Percentiles rank a stretch among this genome's conserved stretches.
These are phyloP conservation scores for Histomonas meleagridis DNA, from an alignment of 208 protist genomes.

Conservation along the genomic window DNA sequence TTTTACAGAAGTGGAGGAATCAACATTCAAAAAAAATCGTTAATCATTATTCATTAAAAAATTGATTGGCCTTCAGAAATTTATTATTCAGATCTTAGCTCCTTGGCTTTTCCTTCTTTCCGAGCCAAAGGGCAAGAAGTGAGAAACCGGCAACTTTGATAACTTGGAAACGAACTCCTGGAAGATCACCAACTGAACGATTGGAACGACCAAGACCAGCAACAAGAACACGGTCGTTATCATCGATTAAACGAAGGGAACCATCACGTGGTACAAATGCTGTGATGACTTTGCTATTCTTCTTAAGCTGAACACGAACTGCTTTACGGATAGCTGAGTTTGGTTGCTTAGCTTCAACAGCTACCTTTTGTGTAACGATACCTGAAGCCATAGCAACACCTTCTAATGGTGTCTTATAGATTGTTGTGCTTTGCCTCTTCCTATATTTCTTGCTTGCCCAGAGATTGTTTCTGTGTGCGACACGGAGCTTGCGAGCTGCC, in stretches of 20 bases:
- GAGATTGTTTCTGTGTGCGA: neutral
- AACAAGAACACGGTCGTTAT: conserved; percentile 67
- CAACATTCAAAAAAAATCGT: no score
- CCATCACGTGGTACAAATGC: conserved; percentile 98
- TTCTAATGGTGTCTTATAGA: conserved; percentile 14
- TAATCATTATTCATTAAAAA: no score
- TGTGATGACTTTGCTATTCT: conserved; percentile 99
- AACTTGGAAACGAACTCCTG: conserved; percentile 92
- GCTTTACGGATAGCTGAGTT: conserved; percentile 99
- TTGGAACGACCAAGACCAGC: conserved; percentile 71
- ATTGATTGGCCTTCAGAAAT: no score
- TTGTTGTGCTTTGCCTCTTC: neutral
- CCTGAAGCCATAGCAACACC: conserved; percentile 3
- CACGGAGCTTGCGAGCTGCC: neutral
- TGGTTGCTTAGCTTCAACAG: conserved; percentile 98
- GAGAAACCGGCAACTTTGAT: conserved; percentile 93
- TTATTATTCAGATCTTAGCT: no score
- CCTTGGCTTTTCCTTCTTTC: conserved; percentile 97
- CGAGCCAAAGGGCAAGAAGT: conserved; percentile 84
- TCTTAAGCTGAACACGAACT: conserved; percentile 98
- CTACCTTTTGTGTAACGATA: conserved; percentile 52
- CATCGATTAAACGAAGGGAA: conserved; percentile 94
- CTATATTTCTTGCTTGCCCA: neutral
- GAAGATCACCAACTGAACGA: conserved; percentile 98
- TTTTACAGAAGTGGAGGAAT: no score